These are phyloP conservation scores for Dioscorea dumetorum DNA, from an alignment of 106 monocot genomes.

Conservation along the genomic window DNA sequence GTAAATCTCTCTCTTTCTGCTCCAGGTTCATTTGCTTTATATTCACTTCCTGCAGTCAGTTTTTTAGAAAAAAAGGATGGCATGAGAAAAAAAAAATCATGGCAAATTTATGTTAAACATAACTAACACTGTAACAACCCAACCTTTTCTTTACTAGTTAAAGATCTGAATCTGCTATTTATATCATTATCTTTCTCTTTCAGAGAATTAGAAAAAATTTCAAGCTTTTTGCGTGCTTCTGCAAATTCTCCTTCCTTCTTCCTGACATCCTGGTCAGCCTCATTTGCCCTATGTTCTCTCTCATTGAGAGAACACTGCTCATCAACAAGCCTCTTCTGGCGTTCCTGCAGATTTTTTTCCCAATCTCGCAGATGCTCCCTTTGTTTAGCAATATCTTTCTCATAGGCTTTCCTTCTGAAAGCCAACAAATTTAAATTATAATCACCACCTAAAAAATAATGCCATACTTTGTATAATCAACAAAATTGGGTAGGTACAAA, in stretches of 20 bases:
- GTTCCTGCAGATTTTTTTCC: slow-evolving; percentile 75
- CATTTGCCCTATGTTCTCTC: slow-evolving; percentile 66
- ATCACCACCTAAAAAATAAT: neutral
- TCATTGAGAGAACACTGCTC: slow-evolving; percentile 76
- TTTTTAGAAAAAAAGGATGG: neutral
- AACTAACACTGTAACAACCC: neutral
- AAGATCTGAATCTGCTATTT: slow-evolving; percentile 35
- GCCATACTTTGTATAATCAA: slow-evolving; percentile 2
- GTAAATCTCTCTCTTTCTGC: slow-evolving; percentile 49
- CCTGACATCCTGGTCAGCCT: slow-evolving; percentile 38
- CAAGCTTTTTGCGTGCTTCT: slow-evolving; percentile 36
- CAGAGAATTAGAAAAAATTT: slow-evolving; percentile 27
- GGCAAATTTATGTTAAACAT: neutral
- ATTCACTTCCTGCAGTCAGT: slow-evolving; percentile 37
- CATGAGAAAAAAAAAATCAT: neutral
- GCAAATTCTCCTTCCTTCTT: slow-evolving; percentile 71
- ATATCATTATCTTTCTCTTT: slow-evolving; percentile 72
- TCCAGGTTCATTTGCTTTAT: slow-evolving; percentile 25
- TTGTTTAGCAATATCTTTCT: slow-evolving; percentile 57
- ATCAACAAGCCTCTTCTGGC: slow-evolving; percentile 79
- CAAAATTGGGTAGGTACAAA: too few relatives aligned
- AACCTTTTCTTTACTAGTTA: slow-evolving; percentile 74
- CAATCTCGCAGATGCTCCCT: slow-evolving; percentile 60
- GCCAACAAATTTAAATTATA: neutral
- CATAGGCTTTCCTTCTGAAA: slow-evolving; percentile 44